Base-by-base conservation (phyloP, 495 filamentous ascomycete genomes). In the Neurospora pannonica region DNA sequence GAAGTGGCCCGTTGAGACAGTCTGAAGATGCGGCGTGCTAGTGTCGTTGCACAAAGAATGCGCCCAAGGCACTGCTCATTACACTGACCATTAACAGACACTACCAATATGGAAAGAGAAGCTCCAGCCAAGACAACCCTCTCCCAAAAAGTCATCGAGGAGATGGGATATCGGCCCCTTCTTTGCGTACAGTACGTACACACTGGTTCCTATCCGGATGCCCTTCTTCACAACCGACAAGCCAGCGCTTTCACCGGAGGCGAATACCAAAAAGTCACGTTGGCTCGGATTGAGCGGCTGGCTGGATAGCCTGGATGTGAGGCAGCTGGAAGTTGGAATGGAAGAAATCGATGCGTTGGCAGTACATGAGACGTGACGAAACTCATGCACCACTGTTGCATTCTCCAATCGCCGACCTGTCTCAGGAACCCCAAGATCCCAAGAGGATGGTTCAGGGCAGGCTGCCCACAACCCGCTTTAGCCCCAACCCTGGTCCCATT, bases 301-400 rank as follows among this genome's bases (percentile, higher is more conserved):
- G 81, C 75, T 72, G 74, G 72, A 71, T 38, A 70, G 62, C 70
- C 19, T 15, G 73, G 28, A 62, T 37, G 39, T 24, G 31, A 73
- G 11, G 67, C 69, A 67, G 70, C 70, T 67, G 54, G 54, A 71
- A 75, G 72, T 43, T 72, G 62, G 71, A 72, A 70, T 72, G 71
- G 36, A 54, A 69, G 67, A 74, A 36, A 75, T 70, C 72, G 75
- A 71, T 75, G 76, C 72, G 74, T 73, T 82, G 81, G 79, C 81
- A 80, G 74, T 78, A 79, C 79, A 79, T 78, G 73, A 77, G 69
- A 75, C 76, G 74, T 78, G 77, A 81, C 75, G 79, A 79, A 78
- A 80, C 77, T 24, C 31, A 28, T 42, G 36, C 38, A 69, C 40
- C 39, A 71, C 17, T 46, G 70, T 71, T 60, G 40, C 72, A 48